Conservation (phyloP, 352 stramenopile genomes). For the Phytophthora cajani region DNA sequence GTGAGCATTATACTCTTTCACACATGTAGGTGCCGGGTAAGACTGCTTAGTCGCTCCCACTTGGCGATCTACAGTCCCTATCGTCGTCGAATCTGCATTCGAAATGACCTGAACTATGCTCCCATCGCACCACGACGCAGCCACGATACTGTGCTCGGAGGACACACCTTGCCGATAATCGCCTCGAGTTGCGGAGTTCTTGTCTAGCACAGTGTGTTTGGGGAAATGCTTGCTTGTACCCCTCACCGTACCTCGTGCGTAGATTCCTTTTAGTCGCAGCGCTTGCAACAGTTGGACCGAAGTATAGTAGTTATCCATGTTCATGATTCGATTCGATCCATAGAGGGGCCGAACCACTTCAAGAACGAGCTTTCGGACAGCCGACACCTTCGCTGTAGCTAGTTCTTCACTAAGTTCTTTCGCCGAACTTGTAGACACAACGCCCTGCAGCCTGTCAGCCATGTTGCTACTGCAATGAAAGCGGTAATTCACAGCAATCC, state of each 20-base stretch:
- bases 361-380: not conserved
- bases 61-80: not conserved
- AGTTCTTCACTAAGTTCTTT: not conserved
- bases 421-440: not conserved
- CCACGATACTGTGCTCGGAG: not conserved
- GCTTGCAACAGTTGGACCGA: not conserved
- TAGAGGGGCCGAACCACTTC: not conserved
- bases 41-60: not conserved
- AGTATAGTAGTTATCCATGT: constrained; percentile 13
- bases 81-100: not conserved
- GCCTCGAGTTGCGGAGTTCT: not conserved
- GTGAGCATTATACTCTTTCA: constrained; percentile 10
- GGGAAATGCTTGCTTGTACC: not conserved
- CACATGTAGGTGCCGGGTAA: constrained; percentile 18
- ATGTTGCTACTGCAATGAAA: not conserved
- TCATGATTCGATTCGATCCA: not conserved
- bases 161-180: not conserved
- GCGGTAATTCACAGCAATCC: not conserved
- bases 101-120: not conserved
- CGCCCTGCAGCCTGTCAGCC: not conserved
- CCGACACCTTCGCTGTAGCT: not conserved
- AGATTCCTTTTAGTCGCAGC: not conserved
- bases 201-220: not conserved
- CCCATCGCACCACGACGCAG: not conserved
- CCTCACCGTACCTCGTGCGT: not conserved